phyloP scores from a whole-genome alignment of 768 basidiomycete species.

The Pleurotus citrinopileatus region DNA sequence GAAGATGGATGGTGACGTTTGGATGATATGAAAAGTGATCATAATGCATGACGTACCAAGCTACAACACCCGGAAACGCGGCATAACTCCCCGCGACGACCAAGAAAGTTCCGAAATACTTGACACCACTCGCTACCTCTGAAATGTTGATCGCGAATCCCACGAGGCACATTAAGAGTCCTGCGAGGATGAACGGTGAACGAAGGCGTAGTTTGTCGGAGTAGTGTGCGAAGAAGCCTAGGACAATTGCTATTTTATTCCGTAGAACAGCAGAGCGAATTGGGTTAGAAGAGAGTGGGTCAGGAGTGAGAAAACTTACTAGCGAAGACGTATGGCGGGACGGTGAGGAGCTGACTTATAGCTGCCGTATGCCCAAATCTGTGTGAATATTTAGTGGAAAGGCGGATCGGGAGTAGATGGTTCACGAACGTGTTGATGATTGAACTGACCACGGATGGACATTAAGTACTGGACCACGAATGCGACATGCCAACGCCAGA shows the following conservation, averaged over 20 bases:
- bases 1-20: neutral
- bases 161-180: slow-evolving; percentile 46
- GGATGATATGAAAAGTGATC: no score
- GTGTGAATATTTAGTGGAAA: neutral
- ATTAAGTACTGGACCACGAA: no score
- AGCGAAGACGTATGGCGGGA: slow-evolving; percentile 64
- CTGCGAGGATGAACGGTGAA: slow-evolving; percentile 55
- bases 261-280: neutral
- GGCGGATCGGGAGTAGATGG: neutral
- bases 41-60: slow-evolving; percentile 42
- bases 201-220: slow-evolving; percentile 58
- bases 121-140: slow-evolving; percentile 44
- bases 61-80: slow-evolving; percentile 54
- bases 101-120: slow-evolving; percentile 75
- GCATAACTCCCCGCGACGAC: slow-evolving; percentile 61
- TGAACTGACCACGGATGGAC: slow-evolving; percentile 45
- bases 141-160: slow-evolving; percentile 69
- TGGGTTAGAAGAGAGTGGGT: neutral
- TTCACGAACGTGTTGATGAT: slow-evolving; percentile 52
- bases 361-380: slow-evolving; percentile 60
- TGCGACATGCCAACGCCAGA: no score
- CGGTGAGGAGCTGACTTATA: slow-evolving; percentile 62
- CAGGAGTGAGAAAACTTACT: slow-evolving; percentile 34
- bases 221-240: slow-evolving; percentile 50
- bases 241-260: slow-evolving; percentile 48